phyloP scores from a whole-genome alignment of 2,329 filamentous ascomycete species.

The Cladosporium phlei region DNA sequence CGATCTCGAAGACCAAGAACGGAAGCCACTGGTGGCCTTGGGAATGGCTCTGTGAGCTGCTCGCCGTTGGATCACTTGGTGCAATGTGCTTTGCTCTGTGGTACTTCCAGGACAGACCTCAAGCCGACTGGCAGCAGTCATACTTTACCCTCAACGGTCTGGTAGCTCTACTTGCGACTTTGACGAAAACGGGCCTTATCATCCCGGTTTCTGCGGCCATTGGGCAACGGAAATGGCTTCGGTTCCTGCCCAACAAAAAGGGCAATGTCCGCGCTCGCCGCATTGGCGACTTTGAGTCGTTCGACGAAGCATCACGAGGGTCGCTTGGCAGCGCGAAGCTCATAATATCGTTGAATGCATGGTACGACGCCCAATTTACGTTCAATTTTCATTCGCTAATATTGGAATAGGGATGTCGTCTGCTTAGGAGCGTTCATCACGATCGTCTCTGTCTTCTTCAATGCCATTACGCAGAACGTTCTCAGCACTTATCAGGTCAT shows the following conservation, averaged over 20 bases:
- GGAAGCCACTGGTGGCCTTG: conserved; percentile 2
- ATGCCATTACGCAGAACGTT: conserved; percentile 11
- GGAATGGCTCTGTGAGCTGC: conserved; percentile 10
- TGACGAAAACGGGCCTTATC: conserved; percentile 9
- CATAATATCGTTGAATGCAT: conserved; percentile 1
- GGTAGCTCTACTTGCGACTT: conserved; percentile 13
- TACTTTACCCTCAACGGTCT: conserved; percentile 15
- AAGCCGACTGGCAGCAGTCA: conserved; percentile 3
- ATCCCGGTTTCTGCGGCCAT: conserved; percentile 15
- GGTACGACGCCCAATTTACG: neutral
- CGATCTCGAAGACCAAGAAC: neutral
- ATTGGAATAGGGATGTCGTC: conserved; percentile 6
- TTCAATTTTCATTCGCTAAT: too few relatives aligned
- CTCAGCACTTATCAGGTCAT: conserved; percentile 1
- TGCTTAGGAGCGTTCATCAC: conserved; percentile 10
- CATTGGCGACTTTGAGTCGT: conserved; percentile 12
- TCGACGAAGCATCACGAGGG: conserved; percentile 16
- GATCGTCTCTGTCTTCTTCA: conserved; percentile 9
- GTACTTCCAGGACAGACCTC: conserved; percentile 1
- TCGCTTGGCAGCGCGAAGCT: conserved; percentile 5
- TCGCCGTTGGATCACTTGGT: conserved; percentile 2
- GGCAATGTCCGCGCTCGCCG: neutral
- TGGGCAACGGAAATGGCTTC: conserved; percentile 15
- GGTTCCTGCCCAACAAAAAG: conserved; percentile 7
- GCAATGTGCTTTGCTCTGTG: neutral